Base-by-base conservation (phyloP, 148 eudicot species). In the Agrostemma githago region DNA sequence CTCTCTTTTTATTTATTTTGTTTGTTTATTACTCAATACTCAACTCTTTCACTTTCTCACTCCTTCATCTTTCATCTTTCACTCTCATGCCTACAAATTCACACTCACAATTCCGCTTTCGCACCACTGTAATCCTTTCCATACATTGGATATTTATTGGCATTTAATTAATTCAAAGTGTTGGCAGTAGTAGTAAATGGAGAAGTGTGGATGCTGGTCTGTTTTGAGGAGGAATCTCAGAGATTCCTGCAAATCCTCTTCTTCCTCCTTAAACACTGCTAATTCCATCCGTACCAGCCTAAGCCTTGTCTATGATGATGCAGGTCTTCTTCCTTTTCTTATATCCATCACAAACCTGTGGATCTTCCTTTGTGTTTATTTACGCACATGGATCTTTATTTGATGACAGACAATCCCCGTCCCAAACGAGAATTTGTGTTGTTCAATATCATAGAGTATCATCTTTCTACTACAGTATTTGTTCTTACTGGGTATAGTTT, bases 231-330 rank as follows among this genome's bases (percentile, higher is more conserved):
- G 88, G 44, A 81, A 86, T 79, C 82, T 85, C 64, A 77, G 40
- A 65, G 79, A 83, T 68, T 20, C 88, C 51, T 85, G 86, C 79
- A 90, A 85, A 65, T 71, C 86, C 66, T 78, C 93, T 72, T 74
- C 93, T 88, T 73, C 87, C n/a, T n/a, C n/a, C 7, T 86, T 82
- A 73, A 77, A 77, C 70, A 76, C 91, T 66, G 83, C 86, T 72
- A 84, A 78, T 71, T 80, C 86, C 59, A 86, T 89, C 61, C 79
- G 88, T 57, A 83, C 85, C 37, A 86, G 97, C 80, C n/a, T n/a
- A n/a, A n/a, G n/a, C n/a, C 96, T 94, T 88, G 93, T 91, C 65
- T 89, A 86, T 86, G 98, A 94, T 91, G 91, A 94, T 92, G 91
- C 98, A 83, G 97, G 96, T 89, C 6, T 6, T 8, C n/a, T 10